Base-by-base conservation (phyloP, 805 yeast genomes). In the Wickerhamomyces tratensis region DNA sequence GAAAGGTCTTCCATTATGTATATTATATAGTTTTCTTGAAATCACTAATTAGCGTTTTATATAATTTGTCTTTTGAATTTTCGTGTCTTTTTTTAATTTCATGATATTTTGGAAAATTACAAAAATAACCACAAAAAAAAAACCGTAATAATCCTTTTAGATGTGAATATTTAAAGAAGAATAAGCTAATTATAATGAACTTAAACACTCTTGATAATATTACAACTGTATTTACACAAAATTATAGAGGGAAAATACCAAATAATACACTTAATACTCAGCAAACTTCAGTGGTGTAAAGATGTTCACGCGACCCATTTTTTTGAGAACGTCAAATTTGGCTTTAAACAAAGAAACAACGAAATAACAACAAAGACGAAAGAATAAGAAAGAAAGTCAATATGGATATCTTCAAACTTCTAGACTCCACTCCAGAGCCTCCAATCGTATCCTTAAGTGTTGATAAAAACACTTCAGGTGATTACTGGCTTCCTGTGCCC, bases 351-450 rank as follows among this genome's bases (percentile, higher is more conserved):
- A 20, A 4, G 20, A n/a, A n/a, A 27, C 30, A 27, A 27, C 9
- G 6, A 7, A 8, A 10, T 27, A 27, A 27, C 30, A 8, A 27
- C 10, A 7, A 27, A 27, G 10, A 27, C 30, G 5, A 27, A 8
- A 8, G 30, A 8, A 10, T 27, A 10, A 5, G 5, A 3, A 10
- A 8, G 7, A 10, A 10, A 8, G 30, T 20, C 30, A 27, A 8
- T 27, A 84, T 86, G 95, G 87, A 86, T 62, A 67, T 86, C 42
- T 68, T 81, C 42, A 76, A 74, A 56, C 84, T 86, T 38, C 65
- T 86, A 48, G 95, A 86, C 56, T 80, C 87, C 14, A 81, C 86
- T 11, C 95, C 95, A 0, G 89, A 84, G 52, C 94, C 95, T 2
- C 77, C 83, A 4, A 79, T 83, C 38, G 79, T 81, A 4, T 60